Evolutionary conservation across 306 rosid species (phyloP).

Genomic region (Rosa persica): DNA sequence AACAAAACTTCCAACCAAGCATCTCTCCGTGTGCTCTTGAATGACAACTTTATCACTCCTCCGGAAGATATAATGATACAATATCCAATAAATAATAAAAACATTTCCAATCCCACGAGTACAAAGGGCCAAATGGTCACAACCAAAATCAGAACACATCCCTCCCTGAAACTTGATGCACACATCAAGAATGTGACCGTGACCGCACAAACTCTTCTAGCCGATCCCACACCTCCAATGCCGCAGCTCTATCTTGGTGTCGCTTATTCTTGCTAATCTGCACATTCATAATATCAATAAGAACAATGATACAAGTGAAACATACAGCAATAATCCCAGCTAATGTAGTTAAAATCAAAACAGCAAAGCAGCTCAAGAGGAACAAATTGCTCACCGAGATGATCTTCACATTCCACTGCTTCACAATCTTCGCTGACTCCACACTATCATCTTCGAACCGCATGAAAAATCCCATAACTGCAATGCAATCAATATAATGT

Average conservation of each 20-base stretch:
- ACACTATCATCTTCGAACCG: conserved; percentile 82
- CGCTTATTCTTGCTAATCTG: conserved; percentile 99
- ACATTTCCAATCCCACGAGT: not conserved
- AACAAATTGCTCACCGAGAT: conserved; percentile 58
- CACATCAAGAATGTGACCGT: conserved; percentile 76
- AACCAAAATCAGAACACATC: conserved; percentile 14
- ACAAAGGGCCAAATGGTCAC: conserved; percentile 12
- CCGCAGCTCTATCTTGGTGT: conserved; percentile 98
- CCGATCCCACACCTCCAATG: conserved; percentile 98
- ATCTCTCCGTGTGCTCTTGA: not conserved
- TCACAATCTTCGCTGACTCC: conserved; percentile 84
- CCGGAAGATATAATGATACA: not conserved
- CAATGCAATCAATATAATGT: conserved; percentile 3
- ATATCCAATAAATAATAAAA: not conserved
- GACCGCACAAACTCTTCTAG: conserved; percentile 93
- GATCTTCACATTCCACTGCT: conserved; percentile 99
- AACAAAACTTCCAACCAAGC: not conserved
- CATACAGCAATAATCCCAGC: not conserved
- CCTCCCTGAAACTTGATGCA: conserved; percentile 9
- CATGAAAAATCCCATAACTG: conserved; percentile 64
- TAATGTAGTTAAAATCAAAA: not conserved
- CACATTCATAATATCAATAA: conserved; percentile 6
- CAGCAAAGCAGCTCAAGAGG: conserved; percentile 14
- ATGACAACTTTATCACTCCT: conserved; percentile 1
- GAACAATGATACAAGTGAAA: conserved; percentile 1